These are phyloP conservation scores for Yarrowia yakushimensis DNA, from an alignment of 805 yeast species.

Conservation along the genomic window DNA sequence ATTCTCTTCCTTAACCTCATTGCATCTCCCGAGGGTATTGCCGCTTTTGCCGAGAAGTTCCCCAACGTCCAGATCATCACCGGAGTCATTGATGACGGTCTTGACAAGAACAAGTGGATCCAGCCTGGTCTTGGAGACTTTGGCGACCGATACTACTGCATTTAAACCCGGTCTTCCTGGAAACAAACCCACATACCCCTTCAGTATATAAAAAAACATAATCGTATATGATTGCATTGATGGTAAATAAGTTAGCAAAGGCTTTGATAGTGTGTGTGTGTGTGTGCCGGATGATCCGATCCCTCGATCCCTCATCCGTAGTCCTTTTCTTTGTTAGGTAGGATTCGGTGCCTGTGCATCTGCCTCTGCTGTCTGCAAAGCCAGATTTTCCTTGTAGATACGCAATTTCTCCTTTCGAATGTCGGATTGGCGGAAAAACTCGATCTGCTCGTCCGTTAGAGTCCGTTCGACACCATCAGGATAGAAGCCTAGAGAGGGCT, in stretches of 20 bases:
- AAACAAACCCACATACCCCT: background rate
- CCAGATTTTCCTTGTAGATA: background rate
- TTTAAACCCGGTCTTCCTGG: conserved; percentile 41
- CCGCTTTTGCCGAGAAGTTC: conserved; percentile 67
- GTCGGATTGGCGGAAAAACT: conserved; percentile 30
- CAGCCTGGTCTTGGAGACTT: conserved; percentile 97
- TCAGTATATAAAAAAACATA: conserved; percentile 3
- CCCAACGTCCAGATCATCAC: conserved; percentile 88
- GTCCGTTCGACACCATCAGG: conserved; percentile 31
- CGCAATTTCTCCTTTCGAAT: conserved; percentile 12
- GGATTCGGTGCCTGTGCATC: background rate
- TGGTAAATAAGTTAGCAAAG: background rate
- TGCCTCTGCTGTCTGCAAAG: background rate
- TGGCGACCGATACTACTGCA: conserved; percentile 95
- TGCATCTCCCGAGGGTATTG: conserved; percentile 93
- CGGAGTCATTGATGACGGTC: conserved; percentile 84
- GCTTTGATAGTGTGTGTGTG: background rate
- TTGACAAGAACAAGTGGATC: conserved; percentile 81
- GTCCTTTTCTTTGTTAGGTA: background rate
- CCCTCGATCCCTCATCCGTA: background rate
- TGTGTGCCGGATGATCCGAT: background rate
- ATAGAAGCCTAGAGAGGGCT: conserved; percentile 23
- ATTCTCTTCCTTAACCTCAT: conserved; percentile 86
- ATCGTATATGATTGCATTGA: conserved; percentile 7
- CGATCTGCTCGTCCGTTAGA: conserved; percentile 32